These are phyloP conservation scores for Heritiera fomes DNA, from an alignment of 345 rosid genomes.

Conservation along the genomic window DNA sequence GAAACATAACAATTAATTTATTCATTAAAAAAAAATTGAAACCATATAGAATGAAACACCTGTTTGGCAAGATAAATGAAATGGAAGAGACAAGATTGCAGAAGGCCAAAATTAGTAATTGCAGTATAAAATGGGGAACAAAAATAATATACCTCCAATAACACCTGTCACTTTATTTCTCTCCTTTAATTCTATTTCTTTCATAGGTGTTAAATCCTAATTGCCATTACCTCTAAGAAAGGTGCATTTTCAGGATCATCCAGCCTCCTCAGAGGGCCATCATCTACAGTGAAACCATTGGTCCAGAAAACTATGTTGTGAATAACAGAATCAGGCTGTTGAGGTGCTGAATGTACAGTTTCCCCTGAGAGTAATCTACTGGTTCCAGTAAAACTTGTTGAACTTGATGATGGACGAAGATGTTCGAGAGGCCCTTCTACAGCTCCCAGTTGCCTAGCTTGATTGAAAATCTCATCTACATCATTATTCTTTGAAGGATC, in stretches of 20 bases:
- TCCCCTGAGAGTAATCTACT: constrained; percentile 88
- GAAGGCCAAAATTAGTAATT: background rate
- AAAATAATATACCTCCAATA: background rate
- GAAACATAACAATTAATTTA: background rate
- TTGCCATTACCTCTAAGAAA: constrained; percentile 70
- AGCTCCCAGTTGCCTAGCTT: constrained; percentile 85
- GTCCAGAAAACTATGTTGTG: constrained; percentile 89
- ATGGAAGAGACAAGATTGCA: background rate
- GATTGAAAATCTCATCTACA: constrained; percentile 83
- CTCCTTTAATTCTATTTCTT: background rate
- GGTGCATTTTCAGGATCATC: constrained; percentile 93
- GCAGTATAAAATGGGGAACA: background rate
- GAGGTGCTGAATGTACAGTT: constrained; percentile 67
- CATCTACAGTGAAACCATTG: constrained; percentile 87
- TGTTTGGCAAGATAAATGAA: background rate
- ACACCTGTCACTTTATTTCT: background rate
- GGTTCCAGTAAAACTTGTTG: constrained; percentile 80
- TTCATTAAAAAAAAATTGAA: background rate
- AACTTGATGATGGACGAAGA: constrained; percentile 66
- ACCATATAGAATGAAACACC: background rate
- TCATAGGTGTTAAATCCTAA: background rate
- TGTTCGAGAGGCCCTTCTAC: constrained; percentile 78
- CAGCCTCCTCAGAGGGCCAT: constrained; percentile 85
- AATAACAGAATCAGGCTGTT: constrained; percentile 69
- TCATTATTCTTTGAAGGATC: constrained; percentile 74